Evolutionary conservation across 495 filamentous ascomycete genomes (phyloP), one percentile per base, ranked within the genome.

Genomic region (Aspergillus asperescens): DNA sequence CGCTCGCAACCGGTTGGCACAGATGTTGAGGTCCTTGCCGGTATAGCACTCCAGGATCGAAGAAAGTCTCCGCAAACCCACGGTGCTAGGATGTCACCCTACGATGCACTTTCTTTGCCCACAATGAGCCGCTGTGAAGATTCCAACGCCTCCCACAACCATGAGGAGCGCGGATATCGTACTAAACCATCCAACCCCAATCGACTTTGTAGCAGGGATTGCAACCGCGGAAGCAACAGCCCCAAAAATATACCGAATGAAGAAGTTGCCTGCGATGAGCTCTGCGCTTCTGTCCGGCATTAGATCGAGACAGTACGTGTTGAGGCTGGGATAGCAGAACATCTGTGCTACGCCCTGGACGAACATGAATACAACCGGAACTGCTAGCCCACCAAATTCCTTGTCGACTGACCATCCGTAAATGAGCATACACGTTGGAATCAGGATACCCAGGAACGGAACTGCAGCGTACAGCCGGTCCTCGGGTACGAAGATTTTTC

Each of bases 251-350:
- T 88, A 89, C 9, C 85, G 74, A 27, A 85, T 70, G 64, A 87
- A 79, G 61, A 87, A 90, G 62, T 87, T 89, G 0, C 83, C 85
- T 0, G 86, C 83, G 50, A 87, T 79, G 5, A 90, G 83, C 61
- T 88, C 84, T 0, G 82, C 78, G 38, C 80, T 79, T 16, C 77
- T 66, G 3, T 71, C 65, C 37, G 81, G 82, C 84, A 88, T 86
- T 10, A 88, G 85, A 60, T 90, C 86, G 4, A 88, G 68, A 57
- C 83, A 88, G 62, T 88, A 88, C 0, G 86, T 88, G 62, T 89
- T 89, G 22, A 89, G 60, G 47, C 74, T 78, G 8, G 85, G 84
- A 60, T 87, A 88, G 68, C 79, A 86, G 64, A 89, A 86, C 1
- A 88, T 71, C 64, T 88, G 84, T 0, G 81, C 82, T 1, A 87